Conservation (phyloP, 345 rosid species). For the Eucalyptus marginata region DNA sequence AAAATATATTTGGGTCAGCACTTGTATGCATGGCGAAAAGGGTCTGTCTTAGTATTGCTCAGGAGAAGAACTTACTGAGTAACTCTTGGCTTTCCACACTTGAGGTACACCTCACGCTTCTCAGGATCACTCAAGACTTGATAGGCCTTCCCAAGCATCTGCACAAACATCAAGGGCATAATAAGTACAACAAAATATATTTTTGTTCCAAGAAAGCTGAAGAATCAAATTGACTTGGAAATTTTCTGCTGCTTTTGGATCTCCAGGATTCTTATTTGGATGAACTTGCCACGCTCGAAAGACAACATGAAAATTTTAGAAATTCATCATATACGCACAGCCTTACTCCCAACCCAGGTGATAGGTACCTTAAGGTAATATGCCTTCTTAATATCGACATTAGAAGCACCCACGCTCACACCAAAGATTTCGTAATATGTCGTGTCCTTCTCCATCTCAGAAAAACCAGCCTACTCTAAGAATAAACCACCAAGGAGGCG, state of each 20-base stretch:
- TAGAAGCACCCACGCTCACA: conserved; percentile 43
- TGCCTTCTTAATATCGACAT: conserved; percentile 86
- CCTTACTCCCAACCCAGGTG: not conserved
- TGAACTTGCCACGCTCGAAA: conserved; percentile 70
- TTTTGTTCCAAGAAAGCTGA: not conserved
- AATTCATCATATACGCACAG: not conserved
- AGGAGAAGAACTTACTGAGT: conserved; percentile 38
- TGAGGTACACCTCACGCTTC: conserved; percentile 81
- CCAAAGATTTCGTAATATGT: conserved; percentile 66
- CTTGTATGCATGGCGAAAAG: too few relatives aligned
- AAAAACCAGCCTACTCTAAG: too few relatives aligned
- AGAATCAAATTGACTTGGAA: conserved; percentile 42
- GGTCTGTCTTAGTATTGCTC: not conserved
- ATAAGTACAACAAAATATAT: not conserved
- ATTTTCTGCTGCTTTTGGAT: conserved; percentile 73
- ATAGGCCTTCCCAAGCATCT: conserved; percentile 92
- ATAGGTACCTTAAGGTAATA: conserved; percentile 42
- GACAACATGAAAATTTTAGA: not conserved
- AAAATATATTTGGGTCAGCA: too few relatives aligned
- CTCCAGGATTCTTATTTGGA: conserved; percentile 82
- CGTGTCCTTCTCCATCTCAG: conserved; percentile 53
- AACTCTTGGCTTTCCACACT: conserved; percentile 65
- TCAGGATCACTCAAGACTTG: conserved; percentile 83
- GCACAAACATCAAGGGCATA: not conserved
- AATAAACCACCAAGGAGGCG: too few relatives aligned